Evolutionary conservation across 345 rosid genomes (phyloP).

Genomic region (Hirschfeldia incana): DNA sequence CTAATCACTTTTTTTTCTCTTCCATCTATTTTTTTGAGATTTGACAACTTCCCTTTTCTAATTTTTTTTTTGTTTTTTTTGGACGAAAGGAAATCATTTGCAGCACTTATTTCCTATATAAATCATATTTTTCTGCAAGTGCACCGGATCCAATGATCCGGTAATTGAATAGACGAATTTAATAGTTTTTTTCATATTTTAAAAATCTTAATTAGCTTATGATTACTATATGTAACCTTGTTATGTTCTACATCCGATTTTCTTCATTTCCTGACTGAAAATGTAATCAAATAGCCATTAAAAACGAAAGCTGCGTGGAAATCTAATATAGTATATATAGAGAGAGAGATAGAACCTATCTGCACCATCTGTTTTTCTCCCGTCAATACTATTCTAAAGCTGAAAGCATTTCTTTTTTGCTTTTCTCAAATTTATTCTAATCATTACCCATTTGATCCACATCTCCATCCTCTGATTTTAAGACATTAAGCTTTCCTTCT

Average conservation of each 20-base stretch:
- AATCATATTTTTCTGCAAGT: too few species aligned
- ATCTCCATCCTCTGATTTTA: background rate
- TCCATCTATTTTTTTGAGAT: background rate
- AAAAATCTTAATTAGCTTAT: background rate
- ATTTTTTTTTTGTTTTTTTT: background rate
- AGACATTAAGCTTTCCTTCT: background rate
- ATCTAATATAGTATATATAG: too few species aligned
- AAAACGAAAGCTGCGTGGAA: too few species aligned
- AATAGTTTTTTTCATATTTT: background rate
- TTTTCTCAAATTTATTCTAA: background rate
- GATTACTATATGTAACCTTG: background rate
- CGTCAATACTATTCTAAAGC: background rate
- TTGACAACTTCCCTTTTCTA: background rate
- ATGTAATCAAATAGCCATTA: too few species aligned
- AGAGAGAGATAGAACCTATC: background rate
- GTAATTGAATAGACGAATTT: background rate
- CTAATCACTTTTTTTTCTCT: background rate
- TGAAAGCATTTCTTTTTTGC: background rate
- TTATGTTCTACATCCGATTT: background rate
- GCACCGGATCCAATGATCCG: background rate
- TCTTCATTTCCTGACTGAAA: background rate
- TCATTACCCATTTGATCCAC: background rate
- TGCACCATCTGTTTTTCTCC: background rate
- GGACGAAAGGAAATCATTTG: background rate
- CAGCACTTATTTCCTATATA: background rate